Evolutionary conservation across 2,329 filamentous ascomycete species (phyloP).

Genomic region (Aspergillus ibericus): DNA sequence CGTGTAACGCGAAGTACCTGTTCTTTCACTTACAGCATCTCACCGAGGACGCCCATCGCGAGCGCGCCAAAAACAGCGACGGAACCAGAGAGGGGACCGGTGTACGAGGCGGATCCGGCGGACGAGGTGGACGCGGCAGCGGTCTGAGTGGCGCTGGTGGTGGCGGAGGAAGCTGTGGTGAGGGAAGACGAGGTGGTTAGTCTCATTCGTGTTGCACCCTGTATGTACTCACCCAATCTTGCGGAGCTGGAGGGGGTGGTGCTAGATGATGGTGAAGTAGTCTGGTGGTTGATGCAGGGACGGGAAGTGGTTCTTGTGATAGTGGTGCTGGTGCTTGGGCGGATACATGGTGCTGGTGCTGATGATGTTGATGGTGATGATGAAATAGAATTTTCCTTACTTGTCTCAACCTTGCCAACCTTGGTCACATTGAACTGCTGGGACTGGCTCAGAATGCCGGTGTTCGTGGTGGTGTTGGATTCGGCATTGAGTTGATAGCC

Average conservation of each 20-base stretch:
- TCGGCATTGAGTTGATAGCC: conserved; percentile 47
- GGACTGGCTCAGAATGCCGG: conserved; percentile 46
- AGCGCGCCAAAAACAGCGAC: conserved; percentile 32
- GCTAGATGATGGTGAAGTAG: conserved; percentile 20
- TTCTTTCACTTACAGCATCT: conserved; percentile 23
- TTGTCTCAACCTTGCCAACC: conserved; percentile 19
- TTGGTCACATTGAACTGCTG: conserved; percentile 27
- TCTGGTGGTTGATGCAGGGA: conserved; percentile 18
- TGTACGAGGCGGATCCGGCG: conserved; percentile 28
- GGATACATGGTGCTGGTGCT: conserved; percentile 5
- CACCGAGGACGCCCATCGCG: conserved; percentile 27
- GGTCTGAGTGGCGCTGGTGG: conserved; percentile 16
- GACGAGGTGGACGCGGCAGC: conserved; percentile 24
- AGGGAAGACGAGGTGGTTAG: conserved; percentile 10
- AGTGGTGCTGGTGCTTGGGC: conserved; percentile 1
- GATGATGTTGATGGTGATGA: conserved; percentile 7
- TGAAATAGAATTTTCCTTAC: conserved; percentile 27
- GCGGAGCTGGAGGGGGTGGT: conserved; percentile 25
- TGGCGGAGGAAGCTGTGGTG: conserved; percentile 3
- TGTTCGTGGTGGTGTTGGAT: conserved; percentile 33
- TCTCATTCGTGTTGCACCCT: background rate
- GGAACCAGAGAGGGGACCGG: conserved; percentile 11
- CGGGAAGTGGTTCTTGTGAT: conserved; percentile 12
- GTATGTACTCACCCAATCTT: conserved; percentile 27
- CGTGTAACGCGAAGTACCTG: background rate